These are phyloP conservation scores for Pestalotiopsis sp. DNA, from an alignment of 2,329 filamentous ascomycete genomes.

Conservation along the genomic window DNA sequence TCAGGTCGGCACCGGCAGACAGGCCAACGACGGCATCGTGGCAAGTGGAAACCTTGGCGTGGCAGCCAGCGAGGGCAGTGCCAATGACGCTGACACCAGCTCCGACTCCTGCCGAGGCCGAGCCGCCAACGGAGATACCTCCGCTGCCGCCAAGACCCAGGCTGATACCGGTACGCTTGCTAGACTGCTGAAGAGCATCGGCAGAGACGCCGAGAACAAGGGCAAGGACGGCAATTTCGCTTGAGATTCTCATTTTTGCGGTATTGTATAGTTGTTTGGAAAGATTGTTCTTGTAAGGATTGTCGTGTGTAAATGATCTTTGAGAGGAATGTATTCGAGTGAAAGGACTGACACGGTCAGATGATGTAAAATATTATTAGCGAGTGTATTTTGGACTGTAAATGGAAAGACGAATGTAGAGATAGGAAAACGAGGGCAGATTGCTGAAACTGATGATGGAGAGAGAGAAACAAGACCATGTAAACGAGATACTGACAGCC, in stretches of 20 bases:
- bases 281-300: not conserved
- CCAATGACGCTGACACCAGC: constrained; percentile 2
- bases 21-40: constrained; percentile 13
- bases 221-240: constrained; percentile 5
- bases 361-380: constrained; percentile 4
- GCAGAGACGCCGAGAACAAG: constrained; percentile 5
- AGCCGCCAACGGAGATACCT: not conserved
- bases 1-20: constrained; percentile 9
- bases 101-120: not conserved
- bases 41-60: not conserved
- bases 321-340: not conserved
- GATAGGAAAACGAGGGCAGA: constrained; percentile 2
- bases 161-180: not conserved
- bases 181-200: not conserved
- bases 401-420: constrained; percentile 2
- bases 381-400: constrained; percentile 3
- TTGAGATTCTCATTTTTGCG: constrained; percentile 5
- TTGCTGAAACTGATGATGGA: not conserved
- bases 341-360: constrained; percentile 12
- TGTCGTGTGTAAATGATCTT: not conserved
- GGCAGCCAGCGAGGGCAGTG: constrained; percentile 9
- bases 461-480: not conserved
- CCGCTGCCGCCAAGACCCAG: not conserved
- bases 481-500: not conserved
- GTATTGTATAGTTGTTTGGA: not conserved